Percentiles rank a stretch among this genome's conserved stretches.
phyloP scores from a whole-genome alignment of 352 stramenopile genomes.

The Phytophthora niederhauseri region DNA sequence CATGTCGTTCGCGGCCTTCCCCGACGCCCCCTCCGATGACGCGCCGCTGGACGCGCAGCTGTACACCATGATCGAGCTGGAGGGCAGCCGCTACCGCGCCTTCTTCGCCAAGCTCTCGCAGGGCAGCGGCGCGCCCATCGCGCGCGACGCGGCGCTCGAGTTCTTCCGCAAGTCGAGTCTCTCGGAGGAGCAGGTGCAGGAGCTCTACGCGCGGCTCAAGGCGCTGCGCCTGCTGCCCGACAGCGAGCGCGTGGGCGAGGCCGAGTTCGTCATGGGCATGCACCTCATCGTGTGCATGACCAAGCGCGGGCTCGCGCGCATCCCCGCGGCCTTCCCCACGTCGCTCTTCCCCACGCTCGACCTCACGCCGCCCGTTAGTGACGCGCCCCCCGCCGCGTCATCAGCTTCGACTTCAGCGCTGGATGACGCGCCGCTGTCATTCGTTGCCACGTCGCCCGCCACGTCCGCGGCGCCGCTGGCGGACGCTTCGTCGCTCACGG shows the following conservation, averaged over 20 bases:
- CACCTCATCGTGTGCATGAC: slow-evolving; percentile 84
- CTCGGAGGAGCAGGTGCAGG: slow-evolving; percentile 52
- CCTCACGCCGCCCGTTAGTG: slow-evolving; percentile 30
- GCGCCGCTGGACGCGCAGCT: slow-evolving; percentile 40
- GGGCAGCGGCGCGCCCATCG: slow-evolving; percentile 25
- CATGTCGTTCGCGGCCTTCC: background rate
- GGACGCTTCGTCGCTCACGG: slow-evolving; percentile 42
- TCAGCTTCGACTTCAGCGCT: background rate
- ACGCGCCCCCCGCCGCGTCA: background rate
- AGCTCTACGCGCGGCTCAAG: slow-evolving; percentile 60
- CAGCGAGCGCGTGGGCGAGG: slow-evolving; percentile 42
- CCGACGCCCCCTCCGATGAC: slow-evolving; percentile 4
- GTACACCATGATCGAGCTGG: slow-evolving; percentile 71
- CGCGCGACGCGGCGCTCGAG: slow-evolving; percentile 37
- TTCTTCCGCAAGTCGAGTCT: slow-evolving; percentile 72
- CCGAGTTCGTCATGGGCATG: slow-evolving; percentile 75
- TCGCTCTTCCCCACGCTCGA: slow-evolving; percentile 72
- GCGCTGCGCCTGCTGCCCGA: slow-evolving; percentile 42
- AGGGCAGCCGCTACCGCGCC: slow-evolving; percentile 55
- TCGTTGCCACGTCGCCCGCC: slow-evolving; percentile 10
- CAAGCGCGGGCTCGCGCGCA: slow-evolving; percentile 58
- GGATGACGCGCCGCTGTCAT: slow-evolving; percentile 11
- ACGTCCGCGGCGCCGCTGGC: slow-evolving; percentile 27
- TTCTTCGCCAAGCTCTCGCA: slow-evolving; percentile 63
- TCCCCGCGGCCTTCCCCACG: slow-evolving; percentile 55